phyloP scores from a whole-genome alignment of 2,329 filamentous ascomycete species.

The Verticillium albo-atrum region DNA sequence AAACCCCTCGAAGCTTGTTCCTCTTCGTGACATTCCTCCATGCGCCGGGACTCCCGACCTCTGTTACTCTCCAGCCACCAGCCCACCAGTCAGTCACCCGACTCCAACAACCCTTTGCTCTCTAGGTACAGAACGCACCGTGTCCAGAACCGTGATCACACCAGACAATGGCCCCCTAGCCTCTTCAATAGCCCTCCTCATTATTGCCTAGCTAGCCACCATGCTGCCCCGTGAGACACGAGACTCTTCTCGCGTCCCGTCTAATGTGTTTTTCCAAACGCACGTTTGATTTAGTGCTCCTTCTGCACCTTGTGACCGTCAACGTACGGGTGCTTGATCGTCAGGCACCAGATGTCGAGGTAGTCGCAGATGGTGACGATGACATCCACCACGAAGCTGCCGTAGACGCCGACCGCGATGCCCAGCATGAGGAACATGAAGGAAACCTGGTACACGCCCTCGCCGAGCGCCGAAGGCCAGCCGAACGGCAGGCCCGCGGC shows the following conservation, averaged over 20 bases:
- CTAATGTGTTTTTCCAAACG: too few relatives aligned
- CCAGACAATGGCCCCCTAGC: too few relatives aligned
- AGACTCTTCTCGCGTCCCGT: too few relatives aligned
- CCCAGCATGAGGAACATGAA: conserved; percentile 89
- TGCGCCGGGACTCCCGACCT: not conserved
- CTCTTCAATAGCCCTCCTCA: too few relatives aligned
- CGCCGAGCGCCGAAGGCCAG: conserved; percentile 73
- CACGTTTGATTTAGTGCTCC: not conserved
- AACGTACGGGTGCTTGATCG: conserved; percentile 78
- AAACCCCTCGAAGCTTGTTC: not conserved
- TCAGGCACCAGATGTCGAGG: conserved; percentile 96
- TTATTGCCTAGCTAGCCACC: too few relatives aligned
- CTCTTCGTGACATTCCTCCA: not conserved
- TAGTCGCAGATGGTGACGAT: conserved; percentile 98
- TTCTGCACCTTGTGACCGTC: conserved; percentile 30
- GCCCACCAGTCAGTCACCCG: too few relatives aligned
- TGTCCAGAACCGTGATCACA: too few relatives aligned
- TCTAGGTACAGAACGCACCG: too few relatives aligned
- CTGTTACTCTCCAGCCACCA: not conserved
- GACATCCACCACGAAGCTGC: conserved; percentile 94
- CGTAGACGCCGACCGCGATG: conserved; percentile 83
- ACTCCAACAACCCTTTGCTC: not conserved
- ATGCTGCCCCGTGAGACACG: too few relatives aligned
- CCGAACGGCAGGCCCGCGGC: conserved; percentile 52
- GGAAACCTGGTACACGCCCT: conserved; percentile 80